These are phyloP conservation scores for Kwoniella botswanensis DNA, from an alignment of 768 basidiomycete genomes.

Conservation along the genomic window DNA sequence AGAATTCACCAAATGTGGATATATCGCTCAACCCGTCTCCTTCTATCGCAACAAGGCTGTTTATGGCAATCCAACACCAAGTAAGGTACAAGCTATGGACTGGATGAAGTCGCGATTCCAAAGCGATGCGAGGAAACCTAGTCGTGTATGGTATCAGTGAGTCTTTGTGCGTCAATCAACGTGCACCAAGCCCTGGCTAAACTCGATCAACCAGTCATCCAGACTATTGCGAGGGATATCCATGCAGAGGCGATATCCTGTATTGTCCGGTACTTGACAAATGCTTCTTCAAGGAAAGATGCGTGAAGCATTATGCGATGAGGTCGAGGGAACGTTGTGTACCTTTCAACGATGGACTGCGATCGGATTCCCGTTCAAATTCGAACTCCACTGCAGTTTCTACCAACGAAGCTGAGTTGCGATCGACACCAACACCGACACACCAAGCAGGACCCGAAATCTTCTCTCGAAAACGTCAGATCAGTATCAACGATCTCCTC, in stretches of 20 bases:
- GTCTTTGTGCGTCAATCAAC: background rate
- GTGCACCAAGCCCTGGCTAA: background rate
- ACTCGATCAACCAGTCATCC: slow-evolving; percentile 1
- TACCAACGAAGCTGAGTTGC: background rate
- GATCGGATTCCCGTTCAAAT: background rate
- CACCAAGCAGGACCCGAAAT: too few relatives aligned
- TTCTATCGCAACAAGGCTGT: background rate
- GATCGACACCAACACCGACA: too few relatives aligned
- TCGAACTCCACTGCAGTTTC: background rate
- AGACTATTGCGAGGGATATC: slow-evolving; percentile 9
- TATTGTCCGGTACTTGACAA: background rate
- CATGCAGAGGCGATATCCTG: slow-evolving; percentile 1
- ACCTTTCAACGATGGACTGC: slow-evolving; percentile 10
- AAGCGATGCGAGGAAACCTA: background rate
- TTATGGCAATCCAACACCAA: slow-evolving; percentile 3
- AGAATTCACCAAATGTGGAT: background rate
- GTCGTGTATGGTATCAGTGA: slow-evolving; percentile 12
- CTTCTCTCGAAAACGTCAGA: background rate
- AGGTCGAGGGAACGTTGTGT: slow-evolving; percentile 10
- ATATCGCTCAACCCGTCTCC: slow-evolving; percentile 1
- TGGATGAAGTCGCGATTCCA: slow-evolving; percentile 4
- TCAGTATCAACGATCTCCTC: background rate
- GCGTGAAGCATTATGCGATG: slow-evolving; percentile 14
- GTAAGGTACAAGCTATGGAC: slow-evolving; percentile 9
- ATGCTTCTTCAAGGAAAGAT: slow-evolving; percentile 13